These are phyloP conservation scores for Cyclostephanos invisitatus DNA, from an alignment of 108 stramenopile genomes.

Conservation along the genomic window DNA sequence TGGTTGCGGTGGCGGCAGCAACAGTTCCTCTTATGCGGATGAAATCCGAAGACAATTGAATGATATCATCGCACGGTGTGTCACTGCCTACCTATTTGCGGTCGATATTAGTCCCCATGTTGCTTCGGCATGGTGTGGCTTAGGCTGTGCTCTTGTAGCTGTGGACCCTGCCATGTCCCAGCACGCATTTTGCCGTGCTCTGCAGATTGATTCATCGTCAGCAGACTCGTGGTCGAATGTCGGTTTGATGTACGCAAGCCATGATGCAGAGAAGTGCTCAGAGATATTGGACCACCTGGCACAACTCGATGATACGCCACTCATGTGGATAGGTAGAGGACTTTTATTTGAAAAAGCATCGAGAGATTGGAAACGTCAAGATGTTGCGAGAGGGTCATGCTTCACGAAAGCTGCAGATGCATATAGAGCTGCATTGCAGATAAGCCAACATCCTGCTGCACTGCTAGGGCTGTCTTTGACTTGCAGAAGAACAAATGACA, in stretches of 20 bases:
- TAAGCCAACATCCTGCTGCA: conserved; percentile 57
- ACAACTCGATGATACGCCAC: conserved; percentile 70
- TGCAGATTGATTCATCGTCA: conserved; percentile 59
- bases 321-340: conserved; percentile 84
- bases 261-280: conserved; percentile 38
- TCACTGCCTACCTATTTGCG: conserved; percentile 36
- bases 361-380: conserved; percentile 30
- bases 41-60: conserved; percentile 29
- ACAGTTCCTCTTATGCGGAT: conserved; percentile 24
- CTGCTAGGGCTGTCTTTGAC: conserved; percentile 61
- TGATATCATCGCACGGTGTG: conserved; percentile 30
- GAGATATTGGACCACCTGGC: conserved; percentile 62
- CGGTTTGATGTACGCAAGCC: conserved; percentile 61
- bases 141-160: conserved; percentile 56
- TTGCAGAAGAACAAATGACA: conserved; percentile 20
- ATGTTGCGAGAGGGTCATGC: conserved; percentile 17
- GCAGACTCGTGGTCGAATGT: conserved; percentile 72
- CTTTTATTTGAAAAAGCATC: conserved; percentile 59
- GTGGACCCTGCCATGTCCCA: conserved; percentile 65
- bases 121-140: conserved; percentile 71
- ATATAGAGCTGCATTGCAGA: conserved; percentile 67
- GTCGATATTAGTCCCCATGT: conserved; percentile 45
- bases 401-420: conserved; percentile 63
- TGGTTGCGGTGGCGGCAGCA: conserved; percentile 23
- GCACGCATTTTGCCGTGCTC: conserved; percentile 66